Conservation (phyloP, 495 filamentous ascomycete species). For the Beverwykella pulmonaria region DNA sequence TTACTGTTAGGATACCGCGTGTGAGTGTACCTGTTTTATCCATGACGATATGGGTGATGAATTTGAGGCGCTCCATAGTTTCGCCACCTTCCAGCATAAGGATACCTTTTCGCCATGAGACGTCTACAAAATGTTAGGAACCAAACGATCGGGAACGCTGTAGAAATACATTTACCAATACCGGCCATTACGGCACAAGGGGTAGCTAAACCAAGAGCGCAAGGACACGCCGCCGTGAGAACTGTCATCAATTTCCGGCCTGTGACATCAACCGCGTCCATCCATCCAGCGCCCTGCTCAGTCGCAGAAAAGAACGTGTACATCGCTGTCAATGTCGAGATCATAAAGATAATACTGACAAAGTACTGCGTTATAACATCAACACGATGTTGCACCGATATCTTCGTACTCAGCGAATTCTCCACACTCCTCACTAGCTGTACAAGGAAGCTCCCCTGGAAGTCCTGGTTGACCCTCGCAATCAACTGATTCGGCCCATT, state of each 20-base stretch:
- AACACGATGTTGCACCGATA: slow-evolving; percentile 8
- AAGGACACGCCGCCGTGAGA: slow-evolving; percentile 12
- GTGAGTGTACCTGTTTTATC: slow-evolving; percentile 16
- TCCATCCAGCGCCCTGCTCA: background rate
- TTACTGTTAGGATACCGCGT: background rate
- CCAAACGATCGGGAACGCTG: background rate
- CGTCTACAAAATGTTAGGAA: background rate
- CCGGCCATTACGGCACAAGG: slow-evolving; percentile 13
- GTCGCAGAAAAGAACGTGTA: background rate
- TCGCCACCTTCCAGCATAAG: slow-evolving; percentile 6
- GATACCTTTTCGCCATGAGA: slow-evolving; percentile 4
- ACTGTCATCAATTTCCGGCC: slow-evolving; percentile 2
- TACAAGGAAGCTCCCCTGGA: background rate
- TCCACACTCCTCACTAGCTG: slow-evolving; percentile 5
- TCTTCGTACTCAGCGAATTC: slow-evolving; percentile 2
- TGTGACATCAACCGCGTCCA: background rate
- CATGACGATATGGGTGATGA: slow-evolving; percentile 10
- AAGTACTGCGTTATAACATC: slow-evolving; percentile 11
- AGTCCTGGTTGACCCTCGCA: background rate
- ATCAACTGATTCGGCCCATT: background rate
- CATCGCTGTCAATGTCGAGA: background rate
- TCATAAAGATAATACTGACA: slow-evolving; percentile 1
- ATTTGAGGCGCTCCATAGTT: slow-evolving; percentile 6
- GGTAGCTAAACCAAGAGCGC: slow-evolving; percentile 5
- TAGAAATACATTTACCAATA: background rate